Conservation (phyloP, 73 alveolate genomes). For the Stentor roeselii region DNA sequence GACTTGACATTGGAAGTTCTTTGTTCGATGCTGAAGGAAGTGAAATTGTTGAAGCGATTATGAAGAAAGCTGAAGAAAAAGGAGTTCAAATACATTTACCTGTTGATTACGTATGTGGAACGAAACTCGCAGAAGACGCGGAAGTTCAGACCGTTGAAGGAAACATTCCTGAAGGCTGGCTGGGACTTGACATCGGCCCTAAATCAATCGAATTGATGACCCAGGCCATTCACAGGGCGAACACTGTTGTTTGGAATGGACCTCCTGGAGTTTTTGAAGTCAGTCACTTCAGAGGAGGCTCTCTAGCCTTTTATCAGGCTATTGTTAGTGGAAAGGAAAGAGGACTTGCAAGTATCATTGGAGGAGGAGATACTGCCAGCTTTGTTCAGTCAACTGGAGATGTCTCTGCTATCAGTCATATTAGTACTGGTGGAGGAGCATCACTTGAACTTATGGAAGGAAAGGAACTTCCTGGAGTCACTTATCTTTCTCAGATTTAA, state of each 20-base stretch:
- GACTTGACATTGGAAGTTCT: constrained; percentile 79
- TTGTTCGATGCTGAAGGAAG: constrained; percentile 93
- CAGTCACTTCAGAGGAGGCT: constrained; percentile 64
- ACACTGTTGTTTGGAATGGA: constrained; percentile 86
- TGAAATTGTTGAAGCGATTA: constrained; percentile 67
- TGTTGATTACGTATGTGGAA: constrained; percentile 84
- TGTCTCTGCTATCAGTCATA: constrained; percentile 50
- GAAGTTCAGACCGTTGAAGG: constrained; percentile 60
- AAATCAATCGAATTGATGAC: constrained; percentile 51
- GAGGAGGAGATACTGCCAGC: constrained; percentile 93
- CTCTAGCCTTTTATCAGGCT: constrained; percentile 41
- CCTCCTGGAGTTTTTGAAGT: constrained; percentile 88
- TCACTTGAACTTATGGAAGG: constrained; percentile 93
- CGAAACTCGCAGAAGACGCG: constrained; percentile 65
- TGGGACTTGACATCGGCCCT: constrained; percentile 94
- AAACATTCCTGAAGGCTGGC: constrained; percentile 88
- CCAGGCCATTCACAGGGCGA: constrained; percentile 33
- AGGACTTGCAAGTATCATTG: constrained; percentile 84
- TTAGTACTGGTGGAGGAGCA: constrained; percentile 98
- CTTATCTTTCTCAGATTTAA: constrained; percentile 29
- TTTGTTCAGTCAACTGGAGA: constrained; percentile 45
- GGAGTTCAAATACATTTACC: constrained; percentile 85
- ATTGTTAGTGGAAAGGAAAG: constrained; percentile 41
- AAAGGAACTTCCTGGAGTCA: constrained; percentile 85
- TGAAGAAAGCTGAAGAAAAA: constrained; percentile 66